Evolutionary conservation across 2,329 filamentous ascomycete species (phyloP), one percentile per base, ranked within the genome.

Genomic region (Claviceps digitariae): DNA sequence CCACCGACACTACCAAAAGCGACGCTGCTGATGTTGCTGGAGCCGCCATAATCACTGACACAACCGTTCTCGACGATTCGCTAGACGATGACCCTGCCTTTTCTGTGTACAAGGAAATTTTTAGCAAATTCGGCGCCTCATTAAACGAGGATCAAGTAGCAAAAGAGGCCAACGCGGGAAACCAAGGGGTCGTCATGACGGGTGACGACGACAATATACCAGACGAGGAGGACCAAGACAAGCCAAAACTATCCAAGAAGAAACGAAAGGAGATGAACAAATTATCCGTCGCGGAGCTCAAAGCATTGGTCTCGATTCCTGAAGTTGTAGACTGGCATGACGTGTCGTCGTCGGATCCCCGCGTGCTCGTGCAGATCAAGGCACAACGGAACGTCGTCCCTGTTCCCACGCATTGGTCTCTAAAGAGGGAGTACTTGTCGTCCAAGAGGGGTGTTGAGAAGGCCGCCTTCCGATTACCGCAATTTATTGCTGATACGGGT

Each of bases 291-390:
- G 93, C 93, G 49, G 90, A 97, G 69, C 79, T 98, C 58, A 98
- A 98, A 71, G 88, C 91, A 6, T 73, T 95, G 53, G 93, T 96
- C 56, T 80, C 78, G 62, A 91, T 90, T 60, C 93, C 93, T 2
- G 93, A 98, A 68, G 82, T 95, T 10, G 91, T 98, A 6, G 93
- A 98, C 64, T 97, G 93, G 93, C 93, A 94, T 52, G 93, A 98
- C 66, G 87, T 88, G 13, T 94, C 89, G 17, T 90, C 93, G 0
- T 82, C 87, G 27, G 90, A 98, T 66, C 93, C 93, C 15, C 81
- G 85, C 53, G 74, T 97, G 45, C 79, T 98, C 12, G 88, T 97
- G 27, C 87, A 95, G 64, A 90, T 98, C 74, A 98, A 97, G 69
- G 86, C 88, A 3, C 87, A 94, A 66, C 83, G 90, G 60, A 98